These are phyloP conservation scores for Colletotrichum neosansevieriae DNA, from an alignment of 2,329 filamentous ascomycete genomes.

Conservation along the genomic window DNA sequence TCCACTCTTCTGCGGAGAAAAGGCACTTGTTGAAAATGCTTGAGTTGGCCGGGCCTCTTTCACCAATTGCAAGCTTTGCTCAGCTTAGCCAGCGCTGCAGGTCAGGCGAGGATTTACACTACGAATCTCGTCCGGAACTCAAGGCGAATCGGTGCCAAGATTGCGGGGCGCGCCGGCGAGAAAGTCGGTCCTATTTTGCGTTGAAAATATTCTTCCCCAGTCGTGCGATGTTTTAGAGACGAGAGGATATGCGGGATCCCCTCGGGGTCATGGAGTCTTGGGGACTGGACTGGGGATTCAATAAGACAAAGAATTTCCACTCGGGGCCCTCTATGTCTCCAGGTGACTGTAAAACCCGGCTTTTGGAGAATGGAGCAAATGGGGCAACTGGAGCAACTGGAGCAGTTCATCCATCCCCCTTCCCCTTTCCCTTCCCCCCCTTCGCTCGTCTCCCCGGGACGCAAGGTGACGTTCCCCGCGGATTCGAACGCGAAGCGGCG, in stretches of 20 bases:
- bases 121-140: constrained; percentile 30
- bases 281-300: background rate
- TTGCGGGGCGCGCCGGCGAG: constrained; percentile 16
- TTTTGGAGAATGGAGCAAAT: constrained; percentile 10
- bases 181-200: constrained; percentile 25
- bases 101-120: constrained; percentile 1
- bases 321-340: constrained; percentile 15
- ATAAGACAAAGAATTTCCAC: background rate
- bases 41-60: constrained; percentile 2
- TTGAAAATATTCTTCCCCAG: constrained; percentile 13
- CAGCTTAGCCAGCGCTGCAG: background rate
- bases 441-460: constrained; percentile 19
- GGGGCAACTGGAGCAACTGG: constrained; percentile 15
- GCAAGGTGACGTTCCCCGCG: constrained; percentile 38
- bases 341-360: constrained; percentile 15
- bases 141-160: constrained; percentile 13
- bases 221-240: constrained; percentile 14
- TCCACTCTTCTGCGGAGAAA: constrained; percentile 20
- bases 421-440: too few relatives aligned
- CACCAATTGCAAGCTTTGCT: too few relatives aligned
- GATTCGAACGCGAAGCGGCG: constrained; percentile 8
- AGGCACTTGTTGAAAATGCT: background rate
- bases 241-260: constrained; percentile 30
- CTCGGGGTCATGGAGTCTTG: constrained; percentile 26
- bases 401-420: background rate